Percentiles rank a stretch among this genome's conserved stretches.
phyloP scores from a whole-genome alignment of 345 rosid genomes.

The Aurinia saxatilis region DNA sequence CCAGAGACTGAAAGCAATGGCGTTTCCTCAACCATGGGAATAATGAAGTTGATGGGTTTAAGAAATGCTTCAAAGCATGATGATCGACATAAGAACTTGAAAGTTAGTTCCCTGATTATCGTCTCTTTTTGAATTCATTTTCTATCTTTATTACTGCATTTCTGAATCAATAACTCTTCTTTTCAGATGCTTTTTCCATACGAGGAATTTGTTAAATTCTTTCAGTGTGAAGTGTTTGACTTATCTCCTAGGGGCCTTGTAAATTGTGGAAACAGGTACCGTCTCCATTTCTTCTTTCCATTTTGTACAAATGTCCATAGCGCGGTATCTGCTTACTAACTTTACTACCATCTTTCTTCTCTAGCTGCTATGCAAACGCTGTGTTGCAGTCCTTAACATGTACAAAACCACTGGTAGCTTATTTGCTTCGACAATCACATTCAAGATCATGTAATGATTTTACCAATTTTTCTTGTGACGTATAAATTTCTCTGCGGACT shows the following conservation, averaged over 20 bases:
- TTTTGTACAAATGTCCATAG: background rate
- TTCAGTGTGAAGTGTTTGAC: constrained; percentile 52
- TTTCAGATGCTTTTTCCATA: constrained; percentile 54
- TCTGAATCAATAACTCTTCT: background rate
- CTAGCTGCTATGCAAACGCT: constrained; percentile 83
- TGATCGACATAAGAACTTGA: constrained; percentile 36
- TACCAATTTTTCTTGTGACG: background rate
- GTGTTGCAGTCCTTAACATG: constrained; percentile 76
- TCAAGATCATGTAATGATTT: constrained; percentile 61
- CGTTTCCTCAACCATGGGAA: constrained; percentile 32
- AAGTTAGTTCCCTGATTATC: constrained; percentile 34
- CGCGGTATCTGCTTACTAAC: background rate
- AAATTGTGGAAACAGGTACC: constrained; percentile 80
- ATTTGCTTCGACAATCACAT: constrained; percentile 62
- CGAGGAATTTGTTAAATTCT: constrained; percentile 64
- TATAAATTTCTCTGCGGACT: background rate
- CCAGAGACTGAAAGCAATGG: constrained; percentile 39
- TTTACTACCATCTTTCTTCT: background rate
- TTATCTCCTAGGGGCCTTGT: constrained; percentile 77
- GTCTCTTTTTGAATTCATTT: background rate
- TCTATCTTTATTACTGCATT: constrained; percentile 2
- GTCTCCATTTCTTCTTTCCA: background rate
- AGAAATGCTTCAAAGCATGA: constrained; percentile 47
- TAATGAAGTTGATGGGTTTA: constrained; percentile 53
- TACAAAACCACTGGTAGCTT: constrained; percentile 71